Evolutionary conservation across 208 protist species (phyloP).

Genomic region (Trichomonas vaginalis): DNA sequence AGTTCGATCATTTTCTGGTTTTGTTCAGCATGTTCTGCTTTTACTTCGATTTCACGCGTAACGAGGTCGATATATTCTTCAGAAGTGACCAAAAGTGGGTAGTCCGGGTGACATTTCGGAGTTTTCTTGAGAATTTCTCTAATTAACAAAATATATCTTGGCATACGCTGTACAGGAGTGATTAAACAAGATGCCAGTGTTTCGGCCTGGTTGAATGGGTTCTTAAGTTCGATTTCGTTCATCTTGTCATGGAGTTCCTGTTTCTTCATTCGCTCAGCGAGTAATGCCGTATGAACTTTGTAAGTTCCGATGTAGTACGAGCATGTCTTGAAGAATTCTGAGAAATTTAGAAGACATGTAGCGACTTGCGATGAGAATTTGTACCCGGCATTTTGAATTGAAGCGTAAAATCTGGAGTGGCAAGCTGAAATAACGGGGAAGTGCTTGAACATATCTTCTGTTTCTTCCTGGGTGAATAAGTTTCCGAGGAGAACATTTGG

Average conservation of each 20-base stretch:
- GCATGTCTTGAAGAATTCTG: not conserved
- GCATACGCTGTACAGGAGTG: slow-evolving; percentile 24
- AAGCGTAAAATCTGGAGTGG: not conserved
- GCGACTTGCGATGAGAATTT: not conserved
- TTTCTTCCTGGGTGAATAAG: not conserved
- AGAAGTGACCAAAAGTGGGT: not conserved
- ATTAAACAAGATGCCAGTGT: not conserved
- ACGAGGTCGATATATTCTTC: not conserved
- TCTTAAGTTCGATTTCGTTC: not conserved
- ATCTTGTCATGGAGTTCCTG: not conserved
- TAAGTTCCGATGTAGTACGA: not conserved
- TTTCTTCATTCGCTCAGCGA: not conserved
- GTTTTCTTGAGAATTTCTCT: slow-evolving; percentile 17
- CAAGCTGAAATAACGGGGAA: not conserved
- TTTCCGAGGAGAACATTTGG: not conserved
- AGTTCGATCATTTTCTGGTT: not conserved
- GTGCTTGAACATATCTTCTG: not conserved
- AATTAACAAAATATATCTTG: slow-evolving; percentile 22
- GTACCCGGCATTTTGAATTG: not conserved
- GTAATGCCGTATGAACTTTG: not conserved
- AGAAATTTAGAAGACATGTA: not conserved
- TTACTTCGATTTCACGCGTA: not conserved
- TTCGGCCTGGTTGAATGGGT: not conserved
- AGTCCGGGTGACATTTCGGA: not conserved
- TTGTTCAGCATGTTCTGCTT: not conserved